phyloP scores from a whole-genome alignment of 441 rosid genomes.

The Isatis lusitanica region DNA sequence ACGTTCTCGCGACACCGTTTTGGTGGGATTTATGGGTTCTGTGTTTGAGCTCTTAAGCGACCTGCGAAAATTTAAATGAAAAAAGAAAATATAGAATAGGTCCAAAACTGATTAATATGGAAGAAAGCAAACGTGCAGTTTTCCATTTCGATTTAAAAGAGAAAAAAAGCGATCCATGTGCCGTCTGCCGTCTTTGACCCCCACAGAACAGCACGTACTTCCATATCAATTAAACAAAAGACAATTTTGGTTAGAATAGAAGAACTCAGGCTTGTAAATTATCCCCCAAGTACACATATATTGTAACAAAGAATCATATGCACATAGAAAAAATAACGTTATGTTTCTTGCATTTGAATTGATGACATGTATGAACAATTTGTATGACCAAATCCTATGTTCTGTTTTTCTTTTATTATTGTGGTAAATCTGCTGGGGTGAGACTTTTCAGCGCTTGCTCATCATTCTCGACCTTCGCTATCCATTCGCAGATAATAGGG shows the following conservation, averaged over 20 bases:
- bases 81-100: not conserved
- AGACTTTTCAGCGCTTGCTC: conserved; percentile 14
- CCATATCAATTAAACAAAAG: not conserved
- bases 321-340: too few relatives aligned
- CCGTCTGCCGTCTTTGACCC: conserved; percentile 24
- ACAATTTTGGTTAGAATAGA: not conserved
- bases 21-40: conserved; percentile 23
- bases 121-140: conserved; percentile 9
- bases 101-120: not conserved
- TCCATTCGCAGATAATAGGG: conserved; percentile 60
- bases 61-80: conserved; percentile 1
- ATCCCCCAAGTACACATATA: not conserved
- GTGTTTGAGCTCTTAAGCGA: conserved; percentile 13
- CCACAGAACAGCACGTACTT: conserved; percentile 15
- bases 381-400: not conserved
- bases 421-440: conserved; percentile 10
- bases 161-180: not conserved
- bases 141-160: not conserved
- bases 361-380: not conserved
- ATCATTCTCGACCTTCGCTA: conserved; percentile 41
- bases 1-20: conserved; percentile 35
- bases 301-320: not conserved
- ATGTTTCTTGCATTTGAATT: not conserved
- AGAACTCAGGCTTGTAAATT: not conserved
- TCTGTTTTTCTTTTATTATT: not conserved